phyloP scores from a whole-genome alignment of 176 grass and related monocot genomes.

The Oryza australiensis region DNA sequence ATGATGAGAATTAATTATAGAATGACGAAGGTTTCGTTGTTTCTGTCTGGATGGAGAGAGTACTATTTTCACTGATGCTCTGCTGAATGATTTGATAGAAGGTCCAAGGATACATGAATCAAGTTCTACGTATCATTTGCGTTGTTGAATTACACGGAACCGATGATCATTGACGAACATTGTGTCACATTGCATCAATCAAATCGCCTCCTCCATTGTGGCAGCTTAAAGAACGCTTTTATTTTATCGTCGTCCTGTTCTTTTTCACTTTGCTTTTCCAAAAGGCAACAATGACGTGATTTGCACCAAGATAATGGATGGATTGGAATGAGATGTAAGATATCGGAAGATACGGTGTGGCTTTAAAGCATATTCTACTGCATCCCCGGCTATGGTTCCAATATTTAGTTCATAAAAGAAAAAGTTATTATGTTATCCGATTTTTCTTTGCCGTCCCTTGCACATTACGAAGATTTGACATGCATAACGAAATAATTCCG shows the following conservation, averaged over 20 bases:
- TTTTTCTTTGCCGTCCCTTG: no score
- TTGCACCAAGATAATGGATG: constrained; percentile 37
- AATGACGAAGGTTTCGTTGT: no score
- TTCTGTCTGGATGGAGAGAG: no score
- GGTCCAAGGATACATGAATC: background rate
- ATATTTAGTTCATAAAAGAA: background rate
- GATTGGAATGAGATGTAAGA: constrained; percentile 20
- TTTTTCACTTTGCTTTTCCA: constrained; percentile 1
- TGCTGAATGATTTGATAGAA: background rate
- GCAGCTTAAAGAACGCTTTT: background rate
- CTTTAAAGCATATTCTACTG: constrained; percentile 20
- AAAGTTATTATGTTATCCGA: background rate
- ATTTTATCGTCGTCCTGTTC: constrained; percentile 2
- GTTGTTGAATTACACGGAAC: background rate
- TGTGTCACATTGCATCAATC: constrained; percentile 25
- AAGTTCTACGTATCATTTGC: background rate
- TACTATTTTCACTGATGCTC: background rate
- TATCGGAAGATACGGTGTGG: background rate
- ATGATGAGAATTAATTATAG: no score
- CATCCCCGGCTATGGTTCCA: background rate
- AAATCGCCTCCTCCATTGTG: constrained; percentile 21
- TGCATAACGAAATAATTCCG: no score
- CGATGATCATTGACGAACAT: constrained; percentile 3
- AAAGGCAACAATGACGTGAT: constrained; percentile 2
- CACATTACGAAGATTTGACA: background rate